Percentiles rank a stretch among this genome's conserved stretches.
phyloP scores from a whole-genome alignment of 2,329 filamentous ascomycete species.

The Colletotrichum noveboracense region DNA sequence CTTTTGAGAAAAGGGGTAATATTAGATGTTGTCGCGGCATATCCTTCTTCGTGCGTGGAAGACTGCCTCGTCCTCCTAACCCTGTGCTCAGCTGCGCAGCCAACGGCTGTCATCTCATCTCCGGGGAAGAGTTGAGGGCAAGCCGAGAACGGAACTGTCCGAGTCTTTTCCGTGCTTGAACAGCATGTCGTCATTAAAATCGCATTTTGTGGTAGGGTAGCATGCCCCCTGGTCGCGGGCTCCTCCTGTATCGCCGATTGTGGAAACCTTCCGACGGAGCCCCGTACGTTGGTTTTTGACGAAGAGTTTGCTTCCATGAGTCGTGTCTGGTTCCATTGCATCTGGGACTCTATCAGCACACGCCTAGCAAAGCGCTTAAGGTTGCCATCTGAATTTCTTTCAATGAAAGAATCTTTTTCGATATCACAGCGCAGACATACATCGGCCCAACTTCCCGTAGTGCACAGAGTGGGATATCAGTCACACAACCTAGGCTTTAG shows the following conservation, averaged over 20 bases:
- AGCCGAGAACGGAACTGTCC: neutral
- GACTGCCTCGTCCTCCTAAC: neutral
- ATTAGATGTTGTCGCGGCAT: neutral
- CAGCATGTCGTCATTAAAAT: neutral
- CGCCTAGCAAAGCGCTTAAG: neutral
- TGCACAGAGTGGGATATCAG: neutral
- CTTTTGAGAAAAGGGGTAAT: neutral
- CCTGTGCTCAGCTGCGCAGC: neutral
- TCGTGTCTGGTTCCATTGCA: neutral
- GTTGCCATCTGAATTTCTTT: neutral
- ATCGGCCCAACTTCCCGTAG: neutral
- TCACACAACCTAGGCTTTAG: neutral
- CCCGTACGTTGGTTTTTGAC: neutral
- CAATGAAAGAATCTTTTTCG: neutral
- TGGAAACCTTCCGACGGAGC: neutral
- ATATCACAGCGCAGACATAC: neutral
- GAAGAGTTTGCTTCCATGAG: neutral
- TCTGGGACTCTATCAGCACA: neutral
- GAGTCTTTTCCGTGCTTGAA: neutral
- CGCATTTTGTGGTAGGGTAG: neutral
- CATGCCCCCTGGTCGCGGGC: neutral
- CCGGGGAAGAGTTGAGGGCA: neutral
- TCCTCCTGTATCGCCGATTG: neutral
- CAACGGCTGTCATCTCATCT: neutral
- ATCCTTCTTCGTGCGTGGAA: neutral